These are phyloP conservation scores for Aspergillus phoenicis DNA, from an alignment of 2,329 filamentous ascomycete genomes.

Conservation along the genomic window DNA sequence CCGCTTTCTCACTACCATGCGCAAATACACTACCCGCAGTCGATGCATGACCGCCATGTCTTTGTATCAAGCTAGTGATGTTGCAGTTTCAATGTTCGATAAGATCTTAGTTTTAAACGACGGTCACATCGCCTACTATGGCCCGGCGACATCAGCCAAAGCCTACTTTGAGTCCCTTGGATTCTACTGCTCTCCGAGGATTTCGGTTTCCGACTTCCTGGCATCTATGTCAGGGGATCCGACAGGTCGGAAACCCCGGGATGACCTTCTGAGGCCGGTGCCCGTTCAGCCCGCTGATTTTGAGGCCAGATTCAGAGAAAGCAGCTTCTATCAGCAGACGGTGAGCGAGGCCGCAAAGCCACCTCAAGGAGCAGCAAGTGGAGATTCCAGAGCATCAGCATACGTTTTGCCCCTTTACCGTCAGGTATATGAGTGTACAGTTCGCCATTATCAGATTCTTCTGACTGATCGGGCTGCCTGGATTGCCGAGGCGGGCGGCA, in stretches of 20 bases:
- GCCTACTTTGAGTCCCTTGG: constrained; percentile 55
- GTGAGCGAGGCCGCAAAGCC: background rate
- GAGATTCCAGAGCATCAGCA: background rate
- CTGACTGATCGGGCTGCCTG: constrained; percentile 5
- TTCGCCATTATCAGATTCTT: constrained; percentile 9
- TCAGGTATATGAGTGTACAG: constrained; percentile 7
- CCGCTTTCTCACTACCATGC: constrained; percentile 66
- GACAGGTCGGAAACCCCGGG: background rate
- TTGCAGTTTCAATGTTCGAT: constrained; percentile 73
- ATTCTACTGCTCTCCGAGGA: constrained; percentile 69
- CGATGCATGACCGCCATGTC: constrained; percentile 74
- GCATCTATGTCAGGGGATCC: constrained; percentile 53
- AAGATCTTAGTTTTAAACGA: constrained; percentile 77
- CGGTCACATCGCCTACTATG: constrained; percentile 72
- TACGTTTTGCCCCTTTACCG: background rate
- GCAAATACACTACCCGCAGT: constrained; percentile 71
- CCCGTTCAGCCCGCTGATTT: constrained; percentile 6
- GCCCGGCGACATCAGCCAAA: constrained; percentile 65
- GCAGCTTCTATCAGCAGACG: background rate
- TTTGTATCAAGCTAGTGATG: constrained; percentile 79
- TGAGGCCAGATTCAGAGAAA: background rate
- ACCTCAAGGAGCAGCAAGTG: background rate
- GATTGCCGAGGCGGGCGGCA: constrained; percentile 5
- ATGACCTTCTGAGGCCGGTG: background rate
- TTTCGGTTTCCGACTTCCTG: constrained; percentile 76